Evolutionary conservation across 176 grass and related monocot species (phyloP).

Genomic region (Themeda triandra): DNA sequence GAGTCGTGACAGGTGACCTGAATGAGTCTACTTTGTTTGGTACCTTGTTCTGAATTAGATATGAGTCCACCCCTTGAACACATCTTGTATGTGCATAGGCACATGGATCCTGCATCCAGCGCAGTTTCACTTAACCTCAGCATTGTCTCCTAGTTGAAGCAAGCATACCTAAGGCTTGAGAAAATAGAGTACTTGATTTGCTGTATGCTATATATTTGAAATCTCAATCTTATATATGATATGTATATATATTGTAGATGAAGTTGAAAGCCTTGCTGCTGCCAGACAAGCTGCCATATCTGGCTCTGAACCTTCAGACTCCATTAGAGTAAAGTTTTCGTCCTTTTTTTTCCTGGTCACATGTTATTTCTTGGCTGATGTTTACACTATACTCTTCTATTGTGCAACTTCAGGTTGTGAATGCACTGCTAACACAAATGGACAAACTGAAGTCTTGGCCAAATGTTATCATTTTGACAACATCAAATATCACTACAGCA

Average conservation of each 20-base stretch:
- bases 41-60: constrained; percentile 13
- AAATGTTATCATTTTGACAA: constrained; percentile 98
- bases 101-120: background rate
- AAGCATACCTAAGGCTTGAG: constrained; percentile 12
- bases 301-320: constrained; percentile 99
- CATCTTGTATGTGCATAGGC: background rate
- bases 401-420: constrained; percentile 78
- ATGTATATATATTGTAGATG: constrained; percentile 63
- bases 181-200: constrained; percentile 19
- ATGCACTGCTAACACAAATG: constrained; percentile 98
- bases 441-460: constrained; percentile 99
- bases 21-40: background rate
- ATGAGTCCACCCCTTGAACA: background rate
- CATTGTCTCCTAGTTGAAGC: background rate
- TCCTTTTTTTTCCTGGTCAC: background rate
- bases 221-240: constrained; percentile 28
- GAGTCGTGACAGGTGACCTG: background rate
- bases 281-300: constrained; percentile 96
- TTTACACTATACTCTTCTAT: constrained; percentile 12
- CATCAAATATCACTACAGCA: constrained; percentile 98
- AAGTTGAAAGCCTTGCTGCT: constrained; percentile 99
- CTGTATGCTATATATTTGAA: constrained; percentile 11
- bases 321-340: constrained; percentile 75
- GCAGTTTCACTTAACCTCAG: background rate
- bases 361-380: constrained; percentile 6